These are phyloP conservation scores for Kingdonia uniflora DNA, from an alignment of 164 flowering plant species.

Conservation along the genomic window DNA sequence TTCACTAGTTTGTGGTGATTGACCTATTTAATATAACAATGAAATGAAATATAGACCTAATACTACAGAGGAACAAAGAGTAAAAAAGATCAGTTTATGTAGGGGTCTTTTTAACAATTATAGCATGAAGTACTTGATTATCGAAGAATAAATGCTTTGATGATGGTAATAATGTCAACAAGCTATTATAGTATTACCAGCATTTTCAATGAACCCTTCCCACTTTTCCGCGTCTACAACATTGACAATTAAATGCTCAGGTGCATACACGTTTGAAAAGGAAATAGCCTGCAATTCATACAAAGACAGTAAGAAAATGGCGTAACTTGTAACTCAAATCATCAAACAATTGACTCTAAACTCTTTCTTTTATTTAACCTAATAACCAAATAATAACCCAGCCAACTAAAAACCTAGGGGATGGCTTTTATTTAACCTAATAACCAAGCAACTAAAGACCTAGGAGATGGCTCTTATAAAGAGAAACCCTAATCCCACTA, in stretches of 20 bases:
- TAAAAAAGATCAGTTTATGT: background rate
- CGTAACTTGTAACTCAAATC: too few relatives aligned
- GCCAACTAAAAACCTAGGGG: too few relatives aligned
- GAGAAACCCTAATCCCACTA: too few relatives aligned
- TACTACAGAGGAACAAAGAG: background rate
- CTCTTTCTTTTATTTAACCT: too few relatives aligned
- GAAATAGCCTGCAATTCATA: constrained; percentile 53
- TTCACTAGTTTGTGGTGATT: too few relatives aligned
- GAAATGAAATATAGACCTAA: background rate
- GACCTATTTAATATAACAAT: too few relatives aligned
- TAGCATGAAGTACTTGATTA: background rate
- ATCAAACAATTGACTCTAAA: too few relatives aligned
- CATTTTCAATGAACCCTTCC: constrained; percentile 84
- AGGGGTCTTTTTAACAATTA: background rate
- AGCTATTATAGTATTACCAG: constrained; percentile 40
- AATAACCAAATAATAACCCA: too few relatives aligned
- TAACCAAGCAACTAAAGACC: too few relatives aligned
- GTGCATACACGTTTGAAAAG: constrained; percentile 94
- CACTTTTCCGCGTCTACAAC: constrained; percentile 91
- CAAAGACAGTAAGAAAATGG: too few relatives aligned
- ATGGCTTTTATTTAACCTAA: too few relatives aligned
- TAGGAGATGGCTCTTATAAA: too few relatives aligned
- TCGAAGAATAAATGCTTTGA: background rate
- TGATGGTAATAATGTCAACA: background rate
- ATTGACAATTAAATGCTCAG: constrained; percentile 89